phyloP scores from a whole-genome alignment of 2,329 filamentous ascomycete genomes.

The Stemphylium beticola region DNA sequence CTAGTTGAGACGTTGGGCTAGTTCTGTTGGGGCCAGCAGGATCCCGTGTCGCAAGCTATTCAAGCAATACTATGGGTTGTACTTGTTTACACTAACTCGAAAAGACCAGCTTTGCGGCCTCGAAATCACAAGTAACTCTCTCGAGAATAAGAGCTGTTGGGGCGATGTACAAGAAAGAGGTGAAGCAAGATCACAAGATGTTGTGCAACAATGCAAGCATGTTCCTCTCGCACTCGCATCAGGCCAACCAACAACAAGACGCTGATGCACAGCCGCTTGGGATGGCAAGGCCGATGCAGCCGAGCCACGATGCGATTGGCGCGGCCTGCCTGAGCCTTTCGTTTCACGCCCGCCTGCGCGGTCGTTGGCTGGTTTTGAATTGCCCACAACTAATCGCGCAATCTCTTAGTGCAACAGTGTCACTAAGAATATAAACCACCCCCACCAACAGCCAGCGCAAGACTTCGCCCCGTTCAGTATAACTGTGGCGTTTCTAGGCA shows the following conservation, averaged over 20 bases:
- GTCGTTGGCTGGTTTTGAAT: conserved; percentile 2
- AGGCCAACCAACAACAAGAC: background rate
- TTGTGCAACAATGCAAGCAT: conserved; percentile 3
- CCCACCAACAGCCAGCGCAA: conserved; percentile 2
- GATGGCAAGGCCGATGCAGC: conserved; percentile 11
- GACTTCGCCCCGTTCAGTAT: conserved; percentile 12
- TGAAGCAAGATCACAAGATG: conserved; percentile 5
- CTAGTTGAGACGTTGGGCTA: conserved; percentile 6
- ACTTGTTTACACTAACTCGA: background rate
- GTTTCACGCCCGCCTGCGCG: background rate
- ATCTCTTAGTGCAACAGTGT: conserved; percentile 6
- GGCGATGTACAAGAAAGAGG: background rate
- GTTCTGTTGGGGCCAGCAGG: background rate
- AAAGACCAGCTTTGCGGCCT: background rate
- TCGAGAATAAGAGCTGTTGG: background rate
- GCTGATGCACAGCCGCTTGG: conserved; percentile 1
- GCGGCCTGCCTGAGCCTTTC: conserved; percentile 4
- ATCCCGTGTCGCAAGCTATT: background rate
- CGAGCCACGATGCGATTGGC: conserved; percentile 18
- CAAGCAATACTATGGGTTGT: background rate
- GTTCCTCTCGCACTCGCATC: background rate
- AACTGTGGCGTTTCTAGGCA: conserved; percentile 26
- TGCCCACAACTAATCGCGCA: conserved; percentile 3
- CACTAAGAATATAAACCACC: conserved; percentile 8
- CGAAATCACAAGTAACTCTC: background rate